These are phyloP conservation scores for Paragyromitra xinjiangensis DNA, from an alignment of 495 filamentous ascomycete species.

Conservation along the genomic window DNA sequence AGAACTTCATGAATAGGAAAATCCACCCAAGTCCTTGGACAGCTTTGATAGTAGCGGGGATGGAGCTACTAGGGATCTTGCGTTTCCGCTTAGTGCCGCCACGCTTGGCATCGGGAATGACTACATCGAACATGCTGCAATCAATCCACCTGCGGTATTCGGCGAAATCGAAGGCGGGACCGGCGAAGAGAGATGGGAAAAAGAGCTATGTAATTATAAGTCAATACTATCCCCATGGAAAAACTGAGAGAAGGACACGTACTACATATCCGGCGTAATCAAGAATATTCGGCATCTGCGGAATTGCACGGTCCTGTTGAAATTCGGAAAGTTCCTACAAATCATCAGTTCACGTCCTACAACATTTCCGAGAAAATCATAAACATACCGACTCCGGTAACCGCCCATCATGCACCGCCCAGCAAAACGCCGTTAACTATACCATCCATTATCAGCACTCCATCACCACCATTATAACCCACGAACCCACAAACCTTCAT, in stretches of 20 bases:
- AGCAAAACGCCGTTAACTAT: conserved; percentile 88
- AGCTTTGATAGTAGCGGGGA: conserved; percentile 82
- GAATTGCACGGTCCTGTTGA: conserved; percentile 83
- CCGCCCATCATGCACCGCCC: conserved; percentile 93
- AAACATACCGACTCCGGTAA: conserved; percentile 68
- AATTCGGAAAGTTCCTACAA: conserved; percentile 75
- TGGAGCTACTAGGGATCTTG: conserved; percentile 90
- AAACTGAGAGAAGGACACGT: conserved; percentile 30
- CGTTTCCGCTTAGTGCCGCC: conserved; percentile 84
- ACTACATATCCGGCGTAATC: conserved; percentile 87
- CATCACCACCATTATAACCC: neutral
- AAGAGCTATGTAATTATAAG: conserved; percentile 66
- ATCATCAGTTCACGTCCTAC: neutral
- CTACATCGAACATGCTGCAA: conserved; percentile 90
- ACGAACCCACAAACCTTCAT: conserved; percentile 73
- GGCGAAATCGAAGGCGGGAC: conserved; percentile 91
- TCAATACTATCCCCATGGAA: conserved; percentile 13
- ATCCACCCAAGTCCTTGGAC: conserved; percentile 79
- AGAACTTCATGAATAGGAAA: conserved; percentile 76
- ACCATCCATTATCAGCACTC: conserved; percentile 38
- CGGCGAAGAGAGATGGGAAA: conserved; percentile 87
- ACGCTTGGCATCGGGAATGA: conserved; percentile 61
- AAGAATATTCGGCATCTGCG: conserved; percentile 73
- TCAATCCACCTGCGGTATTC: conserved; percentile 94
- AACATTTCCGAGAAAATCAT: neutral